These are phyloP conservation scores for Acrodontium crateriforme DNA, from an alignment of 2,329 filamentous ascomycete genomes.

Conservation along the genomic window DNA sequence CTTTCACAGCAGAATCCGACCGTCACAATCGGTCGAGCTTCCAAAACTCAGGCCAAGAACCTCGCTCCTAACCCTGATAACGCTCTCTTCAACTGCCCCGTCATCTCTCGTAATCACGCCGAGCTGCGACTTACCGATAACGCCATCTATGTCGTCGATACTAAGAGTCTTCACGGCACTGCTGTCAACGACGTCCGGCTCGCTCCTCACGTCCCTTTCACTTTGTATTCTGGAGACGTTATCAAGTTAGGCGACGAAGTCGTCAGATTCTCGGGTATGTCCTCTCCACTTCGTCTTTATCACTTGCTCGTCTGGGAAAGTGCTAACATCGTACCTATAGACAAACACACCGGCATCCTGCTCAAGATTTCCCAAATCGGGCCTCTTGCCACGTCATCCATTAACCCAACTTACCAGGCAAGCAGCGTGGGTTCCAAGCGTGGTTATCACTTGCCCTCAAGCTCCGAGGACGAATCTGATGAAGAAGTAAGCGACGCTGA, in stretches of 20 bases:
- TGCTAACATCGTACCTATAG: conserved; percentile 4
- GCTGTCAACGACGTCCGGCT: conserved; percentile 19
- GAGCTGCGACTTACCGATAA: conserved; percentile 13
- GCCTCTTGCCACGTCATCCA: conserved; percentile 1
- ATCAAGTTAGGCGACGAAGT: conserved; percentile 21
- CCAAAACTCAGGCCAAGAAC: conserved; percentile 25
- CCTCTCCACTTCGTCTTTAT: background rate
- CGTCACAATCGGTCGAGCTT: conserved; percentile 30
- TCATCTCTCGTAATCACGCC: conserved; percentile 24
- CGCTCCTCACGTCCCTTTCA: conserved; percentile 5
- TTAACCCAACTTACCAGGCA: conserved; percentile 2
- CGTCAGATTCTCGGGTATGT: conserved; percentile 14
- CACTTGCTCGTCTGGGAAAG: background rate
- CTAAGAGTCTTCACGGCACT: conserved; percentile 21
- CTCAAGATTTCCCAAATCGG: conserved; percentile 10
- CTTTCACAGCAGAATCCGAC: conserved; percentile 7
- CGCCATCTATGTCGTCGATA: conserved; percentile 20
- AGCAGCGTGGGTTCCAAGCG: conserved; percentile 2
- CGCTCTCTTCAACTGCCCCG: conserved; percentile 23
- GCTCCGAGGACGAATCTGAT: conserved; percentile 14
- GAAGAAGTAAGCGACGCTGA: conserved; percentile 9
- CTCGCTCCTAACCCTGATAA: conserved; percentile 14
- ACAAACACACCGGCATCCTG: conserved; percentile 16
- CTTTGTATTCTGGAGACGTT: conserved; percentile 14
- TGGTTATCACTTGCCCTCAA: conserved; percentile 11